Evolutionary conservation across 306 rosid genomes (phyloP).

Genomic region (Citrullus mucosospermus): DNA sequence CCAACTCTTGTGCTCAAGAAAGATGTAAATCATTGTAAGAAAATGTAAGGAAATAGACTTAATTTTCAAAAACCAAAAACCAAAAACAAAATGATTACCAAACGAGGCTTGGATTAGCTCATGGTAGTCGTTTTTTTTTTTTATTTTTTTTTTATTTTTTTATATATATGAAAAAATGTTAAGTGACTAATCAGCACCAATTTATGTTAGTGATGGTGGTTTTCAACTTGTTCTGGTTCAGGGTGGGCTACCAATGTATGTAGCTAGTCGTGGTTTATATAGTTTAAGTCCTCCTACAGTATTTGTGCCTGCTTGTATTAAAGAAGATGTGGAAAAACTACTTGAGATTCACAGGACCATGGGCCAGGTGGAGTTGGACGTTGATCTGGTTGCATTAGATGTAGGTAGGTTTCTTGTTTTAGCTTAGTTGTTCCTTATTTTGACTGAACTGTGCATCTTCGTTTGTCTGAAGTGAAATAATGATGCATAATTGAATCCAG

Average conservation of each 20-base stretch:
- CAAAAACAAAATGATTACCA: too few relatives aligned
- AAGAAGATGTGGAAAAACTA: constrained; percentile 80
- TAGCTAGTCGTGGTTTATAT: constrained; percentile 84
- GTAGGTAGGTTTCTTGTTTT: constrained; percentile 45
- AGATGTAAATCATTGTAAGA: too few relatives aligned
- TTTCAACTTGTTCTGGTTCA: constrained; percentile 19
- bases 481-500: constrained; percentile 34
- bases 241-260: constrained; percentile 97
- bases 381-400: constrained; percentile 81
- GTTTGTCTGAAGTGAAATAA: constrained; percentile 10
- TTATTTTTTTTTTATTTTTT: background rate
- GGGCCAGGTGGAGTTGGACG: constrained; percentile 72
- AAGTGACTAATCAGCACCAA: constrained; percentile 1
- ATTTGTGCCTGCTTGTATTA: constrained; percentile 82
- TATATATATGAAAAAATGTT: background rate
- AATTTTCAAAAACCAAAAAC: too few relatives aligned
- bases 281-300: constrained; percentile 79
- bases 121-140: background rate
- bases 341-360: constrained; percentile 66
- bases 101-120: background rate
- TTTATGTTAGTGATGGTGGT: constrained; percentile 4
- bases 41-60: too few relatives aligned
- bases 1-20: too few relatives aligned
- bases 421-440: constrained; percentile 2
- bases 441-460: background rate